Evolutionary conservation across 2,329 filamentous ascomycete genomes (phyloP), one percentile per base, ranked within the genome.

Genomic region (Cordyceps farinosa): DNA sequence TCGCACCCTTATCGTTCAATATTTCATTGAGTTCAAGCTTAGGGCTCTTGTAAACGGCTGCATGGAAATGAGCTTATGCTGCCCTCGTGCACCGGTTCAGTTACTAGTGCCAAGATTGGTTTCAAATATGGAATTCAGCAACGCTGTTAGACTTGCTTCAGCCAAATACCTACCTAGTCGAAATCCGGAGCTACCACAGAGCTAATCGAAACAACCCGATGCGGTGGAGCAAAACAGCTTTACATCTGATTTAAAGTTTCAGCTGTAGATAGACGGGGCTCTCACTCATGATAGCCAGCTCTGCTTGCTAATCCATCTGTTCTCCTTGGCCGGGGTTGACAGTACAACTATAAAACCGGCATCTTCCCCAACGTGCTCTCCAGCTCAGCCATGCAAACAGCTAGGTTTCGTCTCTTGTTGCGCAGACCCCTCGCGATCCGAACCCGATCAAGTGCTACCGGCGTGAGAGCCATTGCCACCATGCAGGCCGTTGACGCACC

Each of bases 401-500:
- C 29, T 30, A 10, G 27, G 11, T 32, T 50, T 17, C 29, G 29
- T 50, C 11, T 27, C 27, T 17, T 32, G 27, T 32, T 32, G 47
- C 47, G 47, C 29, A 50, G 6, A 4, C 13, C 47, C 27, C 11
- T 50, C 27, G 11, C 47, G 3, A 17, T 50, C 10, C 47, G 5
- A 13, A 50, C 32, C 29, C 47, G 27, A 53, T 22, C 11, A 3
- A 11, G 30, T n/a, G 17, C n/a, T 38, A 17, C 5, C 15, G 50
- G 11, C 30, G 2, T 15, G 30, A 17, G 47, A 17, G 17, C 50
- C 29, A 30, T 57, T n/a, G 40, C 61, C 52, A 63, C 42, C 27
- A 58, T 61, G 48, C 68, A 79, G 0, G 82, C 73, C 1, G 77
- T 84, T 58, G 79, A 81, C 57, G 80, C 79, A 2, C 81, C 81